phyloP scores from a whole-genome alignment of 192 early-diverging fungal species.

The Glomus cerebriforme region DNA sequence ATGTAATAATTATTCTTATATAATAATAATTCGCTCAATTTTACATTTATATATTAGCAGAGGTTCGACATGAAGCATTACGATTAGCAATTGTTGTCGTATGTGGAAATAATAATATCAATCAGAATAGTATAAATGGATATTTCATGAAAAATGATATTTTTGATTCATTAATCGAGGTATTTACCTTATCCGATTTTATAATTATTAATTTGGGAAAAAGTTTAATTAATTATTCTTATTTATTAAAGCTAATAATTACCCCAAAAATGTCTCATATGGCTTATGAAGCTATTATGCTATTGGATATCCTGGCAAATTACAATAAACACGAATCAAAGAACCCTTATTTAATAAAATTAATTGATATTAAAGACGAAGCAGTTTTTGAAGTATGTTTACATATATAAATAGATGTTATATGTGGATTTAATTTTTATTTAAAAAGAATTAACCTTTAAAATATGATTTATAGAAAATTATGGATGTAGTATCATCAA shows the following conservation, averaged over 20 bases:
- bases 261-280: conserved; percentile 37
- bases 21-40: not conserved
- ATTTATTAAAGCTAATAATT: conserved; percentile 40
- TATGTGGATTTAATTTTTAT: not conserved
- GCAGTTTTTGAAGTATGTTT: conserved; percentile 34
- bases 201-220: not conserved
- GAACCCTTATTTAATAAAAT: conserved; percentile 48
- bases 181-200: conserved; percentile 7
- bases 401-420: not conserved
- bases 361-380: conserved; percentile 40
- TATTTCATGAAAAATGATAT: conserved; percentile 59
- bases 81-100: conserved; percentile 45
- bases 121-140: conserved; percentile 60
- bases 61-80: conserved; percentile 39
- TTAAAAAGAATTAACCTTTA: not conserved
- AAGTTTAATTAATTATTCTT: not conserved
- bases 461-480: conserved; percentile 24
- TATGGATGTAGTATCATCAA: conserved; percentile 2
- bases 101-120: conserved; percentile 58
- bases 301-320: conserved; percentile 55
- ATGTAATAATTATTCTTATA: not conserved
- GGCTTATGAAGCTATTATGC: conserved; percentile 44
- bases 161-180: conserved; percentile 46
- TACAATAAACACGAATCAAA: conserved; percentile 59
- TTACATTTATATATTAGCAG: conserved; percentile 25